A percentile compares a stretch with the other conserved stretches of the same genome.
These are phyloP conservation scores for Stenogyne calaminthoides DNA, from an alignment of 305 asterid genomes.

Conservation along the genomic window DNA sequence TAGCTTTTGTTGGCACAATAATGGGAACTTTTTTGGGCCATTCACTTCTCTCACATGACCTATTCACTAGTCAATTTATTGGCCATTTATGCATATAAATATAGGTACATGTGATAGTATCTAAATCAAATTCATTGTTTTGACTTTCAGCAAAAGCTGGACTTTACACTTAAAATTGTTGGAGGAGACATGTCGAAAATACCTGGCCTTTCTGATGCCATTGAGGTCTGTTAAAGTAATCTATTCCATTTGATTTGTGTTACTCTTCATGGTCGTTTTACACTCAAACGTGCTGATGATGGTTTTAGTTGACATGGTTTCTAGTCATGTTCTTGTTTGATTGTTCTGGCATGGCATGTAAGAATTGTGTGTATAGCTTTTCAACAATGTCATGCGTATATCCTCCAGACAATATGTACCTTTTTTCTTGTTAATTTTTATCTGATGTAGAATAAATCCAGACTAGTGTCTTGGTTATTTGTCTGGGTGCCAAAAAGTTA, in stretches of 20 bases:
- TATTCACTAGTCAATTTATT: constrained; percentile 15
- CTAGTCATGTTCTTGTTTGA: background rate
- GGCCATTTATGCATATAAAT: background rate
- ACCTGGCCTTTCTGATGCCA: constrained; percentile 97
- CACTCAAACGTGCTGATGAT: background rate
- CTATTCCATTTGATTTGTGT: constrained; percentile 21
- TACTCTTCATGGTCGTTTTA: background rate
- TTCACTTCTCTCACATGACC: constrained; percentile 21
- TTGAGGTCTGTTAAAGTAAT: constrained; percentile 62
- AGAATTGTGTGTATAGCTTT: constrained; percentile 25
- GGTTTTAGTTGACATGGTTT: constrained; percentile 13
- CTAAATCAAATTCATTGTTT: constrained; percentile 28
- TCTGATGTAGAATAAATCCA: background rate
- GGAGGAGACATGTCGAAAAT: constrained; percentile 92
- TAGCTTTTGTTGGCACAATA: constrained; percentile 11
- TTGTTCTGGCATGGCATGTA: background rate
- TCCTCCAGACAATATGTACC: background rate
- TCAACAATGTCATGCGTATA: background rate
- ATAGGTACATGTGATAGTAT: constrained; percentile 20
- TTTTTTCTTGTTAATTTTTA: background rate
- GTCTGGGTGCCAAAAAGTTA: constrained; percentile 3
- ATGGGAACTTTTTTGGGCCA: background rate
- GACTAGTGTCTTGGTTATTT: background rate
- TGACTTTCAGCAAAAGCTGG: constrained; percentile 87
- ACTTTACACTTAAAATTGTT: constrained; percentile 90